Evolutionary conservation across 306 rosid genomes (phyloP).

Genomic region (Datisca glomerata): DNA sequence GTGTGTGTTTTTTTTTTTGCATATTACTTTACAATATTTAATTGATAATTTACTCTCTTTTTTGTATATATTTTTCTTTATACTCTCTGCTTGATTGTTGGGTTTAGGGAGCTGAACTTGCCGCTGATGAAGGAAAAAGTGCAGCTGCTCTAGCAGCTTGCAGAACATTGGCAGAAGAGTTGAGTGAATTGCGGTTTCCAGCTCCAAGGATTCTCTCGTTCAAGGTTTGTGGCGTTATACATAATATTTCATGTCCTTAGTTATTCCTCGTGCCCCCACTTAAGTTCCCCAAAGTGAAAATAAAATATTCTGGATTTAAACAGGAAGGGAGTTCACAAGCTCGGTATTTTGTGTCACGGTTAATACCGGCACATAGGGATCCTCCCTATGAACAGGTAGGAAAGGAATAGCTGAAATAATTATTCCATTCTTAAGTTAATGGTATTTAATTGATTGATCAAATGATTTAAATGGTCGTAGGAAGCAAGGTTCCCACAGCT

Average conservation of each 20-base stretch:
- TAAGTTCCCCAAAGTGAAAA: conserved; percentile 8
- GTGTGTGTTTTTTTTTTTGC: no score
- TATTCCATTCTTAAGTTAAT: not conserved
- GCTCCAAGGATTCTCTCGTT: conserved; percentile 97
- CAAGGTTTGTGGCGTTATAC: conserved; percentile 38
- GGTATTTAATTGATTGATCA: not conserved
- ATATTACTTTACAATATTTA: not conserved
- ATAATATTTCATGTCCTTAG: not conserved
- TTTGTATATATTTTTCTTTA: not conserved
- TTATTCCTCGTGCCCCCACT: not conserved
- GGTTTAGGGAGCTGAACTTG: conserved; percentile 87
- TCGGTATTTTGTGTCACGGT: conserved; percentile 85
- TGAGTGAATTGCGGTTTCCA: conserved; percentile 81
- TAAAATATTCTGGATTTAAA: conserved; percentile 19
- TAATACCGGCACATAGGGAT: conserved; percentile 93
- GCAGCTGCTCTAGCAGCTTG: conserved; percentile 97
- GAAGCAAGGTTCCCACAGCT: conserved; percentile 93
- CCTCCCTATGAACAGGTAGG: conserved; percentile 99
- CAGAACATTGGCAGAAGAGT: conserved; percentile 95
- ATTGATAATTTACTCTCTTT: not conserved
- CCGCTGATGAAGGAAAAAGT: conserved; percentile 80
- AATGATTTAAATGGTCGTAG: conserved; percentile 29
- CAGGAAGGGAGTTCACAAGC: conserved; percentile 99
- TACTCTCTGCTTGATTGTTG: conserved; percentile 15
- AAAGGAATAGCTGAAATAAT: not conserved